Percentiles rank a stretch among this genome's conserved stretches.
Evolutionary conservation across 2,329 filamentous ascomycete genomes (phyloP).

Genomic region (Metarhizium album): DNA sequence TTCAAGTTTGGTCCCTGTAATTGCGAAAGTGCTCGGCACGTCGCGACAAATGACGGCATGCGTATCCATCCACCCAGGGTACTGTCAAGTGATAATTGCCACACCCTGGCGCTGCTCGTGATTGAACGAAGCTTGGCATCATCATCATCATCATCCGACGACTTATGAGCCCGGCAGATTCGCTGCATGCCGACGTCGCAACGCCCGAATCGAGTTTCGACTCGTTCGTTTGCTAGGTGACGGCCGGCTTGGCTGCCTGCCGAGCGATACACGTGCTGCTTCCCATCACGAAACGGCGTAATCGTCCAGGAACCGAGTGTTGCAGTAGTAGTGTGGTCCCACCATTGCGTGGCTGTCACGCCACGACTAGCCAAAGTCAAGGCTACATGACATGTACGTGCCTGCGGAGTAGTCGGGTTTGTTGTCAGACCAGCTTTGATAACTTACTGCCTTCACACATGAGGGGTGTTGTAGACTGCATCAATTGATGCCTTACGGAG

Average conservation of each 20-base stretch:
- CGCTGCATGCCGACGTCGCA: not conserved
- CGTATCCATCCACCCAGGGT: not conserved
- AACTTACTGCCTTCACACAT: too few species aligned
- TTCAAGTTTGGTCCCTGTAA: not conserved
- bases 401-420: too few species aligned
- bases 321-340: constrained; percentile 3
- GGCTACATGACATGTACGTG: too few species aligned
- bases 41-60: not conserved
- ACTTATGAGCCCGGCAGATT: not conserved
- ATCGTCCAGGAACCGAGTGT: not conserved
- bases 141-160: not conserved
- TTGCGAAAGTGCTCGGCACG: not conserved
- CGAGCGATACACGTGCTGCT: too few species aligned
- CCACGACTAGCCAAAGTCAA: not conserved
- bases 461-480: too few species aligned
- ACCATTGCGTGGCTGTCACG: constrained; percentile 2
- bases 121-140: not conserved
- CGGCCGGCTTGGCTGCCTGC: not conserved
- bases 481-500: not conserved
- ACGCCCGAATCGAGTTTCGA: not conserved
- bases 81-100: not conserved
- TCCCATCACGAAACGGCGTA: not conserved
- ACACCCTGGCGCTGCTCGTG: not conserved
- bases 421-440: too few species aligned
- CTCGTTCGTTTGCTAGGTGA: too few species aligned